Conservation (phyloP, 2,329 filamentous ascomycete species). For the Elsinoe arachidis region DNA sequence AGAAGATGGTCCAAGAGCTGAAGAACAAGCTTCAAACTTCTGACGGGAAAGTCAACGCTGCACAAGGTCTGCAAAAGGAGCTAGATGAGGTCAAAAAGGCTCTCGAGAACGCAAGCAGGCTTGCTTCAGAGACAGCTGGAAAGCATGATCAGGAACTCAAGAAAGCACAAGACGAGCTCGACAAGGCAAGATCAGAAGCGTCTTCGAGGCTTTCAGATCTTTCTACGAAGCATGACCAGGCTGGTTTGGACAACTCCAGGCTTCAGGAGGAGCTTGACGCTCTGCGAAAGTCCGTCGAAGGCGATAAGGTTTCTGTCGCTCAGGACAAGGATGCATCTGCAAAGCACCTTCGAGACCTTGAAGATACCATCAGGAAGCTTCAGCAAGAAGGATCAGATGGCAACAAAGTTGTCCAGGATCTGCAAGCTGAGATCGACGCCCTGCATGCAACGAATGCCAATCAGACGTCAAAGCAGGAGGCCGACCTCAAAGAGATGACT, state of each 20-base stretch:
- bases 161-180: slow-evolving; percentile 14
- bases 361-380: slow-evolving; percentile 19
- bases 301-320: slow-evolving; percentile 8
- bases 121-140: slow-evolving; percentile 8
- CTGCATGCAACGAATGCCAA: not conserved
- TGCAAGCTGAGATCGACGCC: slow-evolving; percentile 17
- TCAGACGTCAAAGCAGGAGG: slow-evolving; percentile 2
- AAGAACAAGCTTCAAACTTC: slow-evolving; percentile 16
- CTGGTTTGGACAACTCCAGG: slow-evolving; percentile 5
- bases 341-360: slow-evolving; percentile 16
- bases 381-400: slow-evolving; percentile 20
- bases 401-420: slow-evolving; percentile 16
- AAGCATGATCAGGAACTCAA: slow-evolving; percentile 12
- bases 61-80: slow-evolving; percentile 15
- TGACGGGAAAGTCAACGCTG: slow-evolving; percentile 7
- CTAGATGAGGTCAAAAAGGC: slow-evolving; percentile 16
- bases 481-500: slow-evolving; percentile 12
- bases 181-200: slow-evolving; percentile 5
- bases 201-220: not conserved
- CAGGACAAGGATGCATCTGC: not conserved
- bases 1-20: slow-evolving; percentile 14
- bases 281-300: slow-evolving; percentile 5
- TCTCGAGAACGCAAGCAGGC: slow-evolving; percentile 10
- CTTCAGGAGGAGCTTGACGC: slow-evolving; percentile 15
- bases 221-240: not conserved